phyloP scores from a whole-genome alignment of 2,329 filamentous ascomycete species.

The Pseudocercospora cruenta region DNA sequence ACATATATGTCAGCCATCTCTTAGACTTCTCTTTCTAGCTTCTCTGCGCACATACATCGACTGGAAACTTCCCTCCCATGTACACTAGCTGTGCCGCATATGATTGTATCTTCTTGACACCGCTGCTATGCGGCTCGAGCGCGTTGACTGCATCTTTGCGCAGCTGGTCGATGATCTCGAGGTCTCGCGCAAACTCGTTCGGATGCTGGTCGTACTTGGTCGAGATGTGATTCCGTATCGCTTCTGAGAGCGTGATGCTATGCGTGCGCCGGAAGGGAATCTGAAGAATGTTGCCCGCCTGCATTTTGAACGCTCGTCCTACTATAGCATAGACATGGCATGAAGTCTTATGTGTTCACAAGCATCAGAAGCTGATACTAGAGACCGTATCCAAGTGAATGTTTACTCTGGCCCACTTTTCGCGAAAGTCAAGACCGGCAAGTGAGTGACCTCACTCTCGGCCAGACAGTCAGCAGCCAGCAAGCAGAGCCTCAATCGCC shows the following conservation, averaged over 20 bases:
- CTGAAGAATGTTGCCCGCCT: constrained; percentile 65
- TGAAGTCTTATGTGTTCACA: background rate
- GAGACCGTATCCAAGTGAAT: background rate
- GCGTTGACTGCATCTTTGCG: constrained; percentile 86
- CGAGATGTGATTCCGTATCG: constrained; percentile 93
- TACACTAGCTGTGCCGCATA: constrained; percentile 93
- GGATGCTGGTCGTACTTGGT: constrained; percentile 98
- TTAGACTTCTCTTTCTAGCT: background rate
- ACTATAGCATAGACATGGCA: background rate
- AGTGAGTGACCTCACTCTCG: background rate
- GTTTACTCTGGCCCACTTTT: constrained; percentile 1
- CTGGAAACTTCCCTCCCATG: constrained; percentile 93
- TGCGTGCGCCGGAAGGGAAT: constrained; percentile 88
- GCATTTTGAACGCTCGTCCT: constrained; percentile 22
- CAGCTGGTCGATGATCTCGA: constrained; percentile 81
- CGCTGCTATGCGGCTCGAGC: constrained; percentile 83
- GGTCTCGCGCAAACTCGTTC: constrained; percentile 90
- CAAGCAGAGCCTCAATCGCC: background rate
- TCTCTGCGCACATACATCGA: constrained; percentile 67
- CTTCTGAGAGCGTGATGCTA: constrained; percentile 74
- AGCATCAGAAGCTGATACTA: background rate
- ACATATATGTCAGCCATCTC: constrained; percentile 16
- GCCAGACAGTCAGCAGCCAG: background rate
- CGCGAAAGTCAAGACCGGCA: background rate
- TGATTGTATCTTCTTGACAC: constrained; percentile 81